These are phyloP conservation scores for Zymoseptoria brevis DNA, from an alignment of 2,329 filamentous ascomycete species.

Conservation along the genomic window DNA sequence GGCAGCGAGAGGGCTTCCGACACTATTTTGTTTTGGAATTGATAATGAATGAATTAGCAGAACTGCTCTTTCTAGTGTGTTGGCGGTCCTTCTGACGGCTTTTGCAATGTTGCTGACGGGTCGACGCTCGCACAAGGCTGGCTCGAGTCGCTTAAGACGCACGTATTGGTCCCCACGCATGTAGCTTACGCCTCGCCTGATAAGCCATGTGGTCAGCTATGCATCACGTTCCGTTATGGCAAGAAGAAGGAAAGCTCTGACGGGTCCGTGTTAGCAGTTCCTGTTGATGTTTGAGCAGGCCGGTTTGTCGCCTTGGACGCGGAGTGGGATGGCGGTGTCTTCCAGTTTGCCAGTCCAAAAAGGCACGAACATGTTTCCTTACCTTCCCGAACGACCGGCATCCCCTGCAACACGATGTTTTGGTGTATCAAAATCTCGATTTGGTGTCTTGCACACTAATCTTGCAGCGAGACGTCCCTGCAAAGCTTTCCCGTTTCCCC, in stretches of 20 bases:
- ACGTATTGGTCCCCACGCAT: neutral
- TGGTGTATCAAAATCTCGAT: neutral
- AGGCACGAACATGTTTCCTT: too few species aligned
- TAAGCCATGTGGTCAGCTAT: neutral
- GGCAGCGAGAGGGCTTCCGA: too few species aligned
- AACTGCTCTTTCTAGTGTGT: too few species aligned
- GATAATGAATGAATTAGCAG: too few species aligned
- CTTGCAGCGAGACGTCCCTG: too few species aligned
- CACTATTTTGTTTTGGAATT: too few species aligned
- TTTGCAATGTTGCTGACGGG: too few species aligned
- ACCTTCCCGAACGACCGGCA: neutral
- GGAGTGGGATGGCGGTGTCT: too few species aligned
- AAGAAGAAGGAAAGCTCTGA: neutral
- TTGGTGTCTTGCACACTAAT: too few species aligned
- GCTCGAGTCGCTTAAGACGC: neutral
- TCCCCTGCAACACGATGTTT: neutral
- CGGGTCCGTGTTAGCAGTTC: neutral
- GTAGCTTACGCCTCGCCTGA: neutral
- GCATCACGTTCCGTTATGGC: too few species aligned
- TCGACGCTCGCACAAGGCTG: neutral
- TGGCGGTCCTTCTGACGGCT: too few species aligned
- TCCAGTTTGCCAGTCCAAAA: too few species aligned
- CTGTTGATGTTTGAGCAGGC: neutral
- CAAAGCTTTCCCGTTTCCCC: neutral
- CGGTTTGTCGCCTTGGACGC: neutral